Base-by-base conservation (phyloP, 2,329 filamentous ascomycete species). In the Pestalotiopsis sp. region DNA sequence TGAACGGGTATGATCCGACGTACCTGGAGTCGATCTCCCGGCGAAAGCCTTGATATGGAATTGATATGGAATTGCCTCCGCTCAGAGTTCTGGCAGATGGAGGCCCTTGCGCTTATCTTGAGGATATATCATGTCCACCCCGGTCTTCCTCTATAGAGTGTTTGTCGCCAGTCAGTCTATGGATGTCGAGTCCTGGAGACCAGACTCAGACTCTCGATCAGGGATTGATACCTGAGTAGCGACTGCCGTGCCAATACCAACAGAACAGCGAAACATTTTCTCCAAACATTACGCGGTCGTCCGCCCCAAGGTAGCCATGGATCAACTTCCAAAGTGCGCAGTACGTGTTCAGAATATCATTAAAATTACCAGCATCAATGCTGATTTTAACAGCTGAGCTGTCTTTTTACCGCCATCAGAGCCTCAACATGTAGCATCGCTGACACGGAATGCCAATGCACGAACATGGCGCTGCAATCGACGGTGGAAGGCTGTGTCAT, bases 371-470 rank as follows among this genome's bases (percentile, higher is more conserved):
- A 6, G 25, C 3, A 20, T 12, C 14, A 5, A 62, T 7, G 3
- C 36, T 62, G 56, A 67, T 20, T 9, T 12, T 6, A 7, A 58
- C 25, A 72, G 70, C 14, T 70, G 4, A 36, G 63, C 57, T 72
- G 70, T 52, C 66, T 72, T n/a, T 17, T 59, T 12, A 66, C 41
- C 36, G 66, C 69, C 25, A 59, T 72, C 14, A 20, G 64, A 31
- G 52, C 9, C 2, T 72, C 70, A 41, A 23, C 69, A 59, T 72
- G 70, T 58, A 64, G 45, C 31, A 20, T 66, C 27, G 66, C 66
- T 6, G 69, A 72, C 36, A 62, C 68, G 45, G 58, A 45, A 6
- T 72, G 70, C 58, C 69, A 69, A 58, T 72, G 70, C 57, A 60
- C 67, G 3, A 64, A 70, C 65, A n/a, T 52, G 11, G 66, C 45